Base-by-base conservation (phyloP, 176 grass and related monocot species). In the Stipa capillata region DNA sequence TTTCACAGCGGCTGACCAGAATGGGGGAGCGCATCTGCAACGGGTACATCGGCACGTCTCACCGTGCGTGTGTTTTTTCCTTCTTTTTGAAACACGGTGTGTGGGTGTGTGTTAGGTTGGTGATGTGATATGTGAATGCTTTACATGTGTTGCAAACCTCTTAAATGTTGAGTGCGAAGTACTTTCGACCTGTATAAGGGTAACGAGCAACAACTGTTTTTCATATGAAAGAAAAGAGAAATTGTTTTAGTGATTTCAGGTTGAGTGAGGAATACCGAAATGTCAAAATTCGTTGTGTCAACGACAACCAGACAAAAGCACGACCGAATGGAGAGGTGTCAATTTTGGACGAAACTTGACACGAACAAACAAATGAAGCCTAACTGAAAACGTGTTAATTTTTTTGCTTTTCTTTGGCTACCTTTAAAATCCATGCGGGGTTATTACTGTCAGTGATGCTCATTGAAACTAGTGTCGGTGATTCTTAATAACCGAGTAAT, bases 81-180 rank as follows among this genome's bases (percentile, higher is more conserved):
- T 37, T 65, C 5, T 17, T n/a, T n/a, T n/a, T 62, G 58, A 14
- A 33, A 61, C 0, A 69, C 7, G 41, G 24, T 23, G 18, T 51
- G 69, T 43, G 80, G n/a, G n/a, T n/a, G n/a, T n/a, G n/a, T n/a
- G n/a, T 54, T 87, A 14, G 36, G 79, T 65, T 65, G 31, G 18
- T 9, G 45, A 83, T 40, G 73, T 47, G 65, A 87, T 34, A 62
- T 64, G 65, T 18, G 56, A 83, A 65, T 20, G 27, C 36, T 43
- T 81, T 9, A 35, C 7, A 8, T 28, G 13, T 13, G 20, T 36
- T 48, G 4, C 39, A 49, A 2, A 48, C 7, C 23, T 59, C 7
- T 42, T 32, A 10, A 49, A 18, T 61, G 14, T 11, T n/a, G 8
- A 32, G 27, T 6, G 13, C n/a, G 0, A 51, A 15, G 62, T 17